These are phyloP conservation scores for Ophiobolus disseminans DNA, from an alignment of 2,329 filamentous ascomycete genomes.

Conservation along the genomic window DNA sequence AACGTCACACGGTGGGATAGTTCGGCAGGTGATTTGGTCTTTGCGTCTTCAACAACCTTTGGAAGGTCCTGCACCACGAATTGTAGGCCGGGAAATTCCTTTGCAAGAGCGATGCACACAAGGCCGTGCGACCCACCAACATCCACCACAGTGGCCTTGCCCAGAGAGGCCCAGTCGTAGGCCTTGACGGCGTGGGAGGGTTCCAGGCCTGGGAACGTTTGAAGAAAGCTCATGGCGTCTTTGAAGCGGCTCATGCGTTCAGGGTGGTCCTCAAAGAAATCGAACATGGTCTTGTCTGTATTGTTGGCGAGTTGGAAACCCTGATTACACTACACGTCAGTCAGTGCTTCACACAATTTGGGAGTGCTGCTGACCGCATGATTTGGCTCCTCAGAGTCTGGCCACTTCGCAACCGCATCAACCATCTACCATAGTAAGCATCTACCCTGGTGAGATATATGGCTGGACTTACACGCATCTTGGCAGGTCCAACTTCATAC, in stretches of 20 bases:
- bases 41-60: slow-evolving; percentile 18
- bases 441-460: too few species aligned
- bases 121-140: slow-evolving; percentile 26
- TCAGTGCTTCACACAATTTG: too few species aligned
- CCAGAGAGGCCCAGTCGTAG: slow-evolving; percentile 22
- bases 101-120: slow-evolving; percentile 20
- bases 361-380: slow-evolving; percentile 9
- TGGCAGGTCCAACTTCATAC: slow-evolving; percentile 11
- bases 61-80: slow-evolving; percentile 27
- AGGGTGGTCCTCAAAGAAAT: slow-evolving; percentile 10
- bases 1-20: slow-evolving; percentile 16
- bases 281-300: slow-evolving; percentile 16
- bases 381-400: slow-evolving; percentile 16
- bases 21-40: slow-evolving; percentile 10
- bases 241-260: slow-evolving; percentile 11
- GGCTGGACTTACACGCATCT: too few species aligned
- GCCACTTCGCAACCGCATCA: slow-evolving; percentile 19
- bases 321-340: too few species aligned
- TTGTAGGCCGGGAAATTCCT: slow-evolving; percentile 13
- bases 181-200: slow-evolving; percentile 8
- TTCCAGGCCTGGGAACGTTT: slow-evolving; percentile 7
- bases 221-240: slow-evolving; percentile 17
- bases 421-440: too few species aligned
- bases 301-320: slow-evolving; percentile 17
- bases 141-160: slow-evolving; percentile 26